Evolutionary conservation across 2,329 filamentous ascomycete genomes (phyloP), one percentile per base, ranked within the genome.

Genomic region (Calonectria naviculata): DNA sequence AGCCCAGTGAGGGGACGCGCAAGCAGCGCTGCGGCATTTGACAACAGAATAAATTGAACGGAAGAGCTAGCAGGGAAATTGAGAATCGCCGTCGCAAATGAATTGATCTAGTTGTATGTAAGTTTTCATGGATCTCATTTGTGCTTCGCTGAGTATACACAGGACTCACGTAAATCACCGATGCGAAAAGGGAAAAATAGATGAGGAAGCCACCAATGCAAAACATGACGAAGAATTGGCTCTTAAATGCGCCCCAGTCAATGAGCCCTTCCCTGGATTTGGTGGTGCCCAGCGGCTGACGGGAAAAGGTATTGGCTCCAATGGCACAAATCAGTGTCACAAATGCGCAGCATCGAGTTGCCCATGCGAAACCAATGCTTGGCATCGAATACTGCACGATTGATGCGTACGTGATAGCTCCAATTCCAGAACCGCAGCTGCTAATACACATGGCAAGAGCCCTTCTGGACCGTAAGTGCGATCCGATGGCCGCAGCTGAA

Each of bases 381-480:
- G 64, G 64, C 10, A 66, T 42, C 12, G 28, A 12, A 17, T 60
- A 58, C 24, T 58, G 47, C 9, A 66, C 47, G 17, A 66, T 54
- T 7, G 49, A 58, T 6, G 64, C 49, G 9, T 58, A 58, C 34
- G 15, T 44, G n/a, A 66, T 58, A 2, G 49, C 64, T 1, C 49
- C 64, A 15, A 60, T 58, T 15, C 49, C 36, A 15, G 64, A 36
- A 6, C 49, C 64, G n/a, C 49, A 58, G 38, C 64, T 52, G 29
- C 38, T 58, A 19, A 66, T 58, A 34, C 64, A 44, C 47, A 66
- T 66, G 4, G 49, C 64, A 13, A 66, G 38, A 19, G 64, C 64
- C 28, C 38, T 38, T 21, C 52, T 58, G 13, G 36, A 58, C 2
- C 38, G 47, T 2, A 66, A n/a, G 52, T 66, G 49, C 9, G 47